Base-by-base conservation (phyloP, 2,329 filamentous ascomycete genomes). In the Beauveria sp. region DNA sequence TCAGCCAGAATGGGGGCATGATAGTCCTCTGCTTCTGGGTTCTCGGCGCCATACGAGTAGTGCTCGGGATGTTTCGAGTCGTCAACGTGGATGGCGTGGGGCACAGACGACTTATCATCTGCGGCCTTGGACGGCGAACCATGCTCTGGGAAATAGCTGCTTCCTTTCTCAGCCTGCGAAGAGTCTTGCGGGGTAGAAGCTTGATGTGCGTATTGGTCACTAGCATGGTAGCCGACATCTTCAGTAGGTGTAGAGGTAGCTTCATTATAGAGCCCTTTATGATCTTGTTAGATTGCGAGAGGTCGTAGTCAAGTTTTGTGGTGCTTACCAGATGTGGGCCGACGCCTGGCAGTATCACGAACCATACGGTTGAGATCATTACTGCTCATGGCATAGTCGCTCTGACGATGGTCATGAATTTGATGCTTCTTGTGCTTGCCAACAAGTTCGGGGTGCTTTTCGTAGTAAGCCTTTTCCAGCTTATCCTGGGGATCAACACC, bases 281-380 rank as follows among this genome's bases (percentile, higher is more conserved):
- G 54, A 62, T 70, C 74, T 68, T 67, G 71, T 66, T n/a, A 56
- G 12, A n/a, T 20, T 47, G 30, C 8, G 3, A 14, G 24, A 46
- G 14, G 14, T 24, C 26, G 2, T 56, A 28, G 59, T 50, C 12
- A n/a, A 60, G 3, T n/a, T 18, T 10, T 28, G n/a, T 10, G 6
- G 37, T 18, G n/a, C 51, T 46, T 60, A 59, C 61, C 37, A 37
- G 61, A 63, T 2, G 43, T 47, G 20, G 61, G 61, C 14, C 77
- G 80, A 67, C 75, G 81, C 59, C 80, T 83, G n/a, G 51, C 58
- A 43, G 88, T 91, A 47, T 89, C 83, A 64, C 87, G 84, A 61
- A 97, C 92, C 66, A 97, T 87, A 76, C 89, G 92, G 76, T 96
- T 96, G 67, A 97, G 77, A 70, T 96, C 90, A 47, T 91, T 90